phyloP scores from a whole-genome alignment of 108 stramenopile species.

The Cyclotella choctawhatcheeana region DNA sequence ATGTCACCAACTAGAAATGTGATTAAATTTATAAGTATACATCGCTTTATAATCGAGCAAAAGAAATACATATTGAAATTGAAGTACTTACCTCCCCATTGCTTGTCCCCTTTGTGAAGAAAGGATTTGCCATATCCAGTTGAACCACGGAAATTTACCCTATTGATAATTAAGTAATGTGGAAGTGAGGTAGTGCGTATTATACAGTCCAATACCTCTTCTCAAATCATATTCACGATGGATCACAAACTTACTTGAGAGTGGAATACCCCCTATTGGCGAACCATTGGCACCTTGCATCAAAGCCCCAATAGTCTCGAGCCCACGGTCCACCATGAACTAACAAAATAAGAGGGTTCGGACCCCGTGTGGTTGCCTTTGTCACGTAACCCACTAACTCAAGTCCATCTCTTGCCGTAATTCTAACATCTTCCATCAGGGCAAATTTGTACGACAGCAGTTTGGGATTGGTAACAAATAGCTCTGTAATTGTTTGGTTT shows the following conservation, averaged over 20 bases:
- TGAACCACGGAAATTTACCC: constrained; percentile 66
- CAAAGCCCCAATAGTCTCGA: constrained; percentile 64
- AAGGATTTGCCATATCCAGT: constrained; percentile 72
- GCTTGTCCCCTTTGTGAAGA: constrained; percentile 62
- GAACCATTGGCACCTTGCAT: constrained; percentile 59
- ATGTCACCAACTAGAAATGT: constrained; percentile 69
- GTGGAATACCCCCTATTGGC: constrained; percentile 68
- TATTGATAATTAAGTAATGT: neutral
- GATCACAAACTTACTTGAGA: constrained; percentile 38
- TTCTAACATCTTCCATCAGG: constrained; percentile 61
- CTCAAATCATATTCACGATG: neutral
- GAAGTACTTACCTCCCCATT: too few species aligned
- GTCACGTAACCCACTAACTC: constrained; percentile 63
- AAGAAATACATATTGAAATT: too few species aligned
- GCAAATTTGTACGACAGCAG: constrained; percentile 59
- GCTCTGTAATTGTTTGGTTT: constrained; percentile 34
- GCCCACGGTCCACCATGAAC: constrained; percentile 76
- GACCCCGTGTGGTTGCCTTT: constrained; percentile 35
- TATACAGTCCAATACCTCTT: neutral
- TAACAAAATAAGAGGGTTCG: constrained; percentile 58
- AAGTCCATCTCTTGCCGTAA: constrained; percentile 59
- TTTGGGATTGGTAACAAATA: constrained; percentile 63
- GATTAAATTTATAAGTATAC: too few species aligned
- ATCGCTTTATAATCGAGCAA: too few species aligned
- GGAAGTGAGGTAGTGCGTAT: too few species aligned